Percentiles rank a stretch among this genome's conserved stretches.
Evolutionary conservation across 768 basidiomycete genomes (phyloP).

Genomic region (Grammothele lineata): DNA sequence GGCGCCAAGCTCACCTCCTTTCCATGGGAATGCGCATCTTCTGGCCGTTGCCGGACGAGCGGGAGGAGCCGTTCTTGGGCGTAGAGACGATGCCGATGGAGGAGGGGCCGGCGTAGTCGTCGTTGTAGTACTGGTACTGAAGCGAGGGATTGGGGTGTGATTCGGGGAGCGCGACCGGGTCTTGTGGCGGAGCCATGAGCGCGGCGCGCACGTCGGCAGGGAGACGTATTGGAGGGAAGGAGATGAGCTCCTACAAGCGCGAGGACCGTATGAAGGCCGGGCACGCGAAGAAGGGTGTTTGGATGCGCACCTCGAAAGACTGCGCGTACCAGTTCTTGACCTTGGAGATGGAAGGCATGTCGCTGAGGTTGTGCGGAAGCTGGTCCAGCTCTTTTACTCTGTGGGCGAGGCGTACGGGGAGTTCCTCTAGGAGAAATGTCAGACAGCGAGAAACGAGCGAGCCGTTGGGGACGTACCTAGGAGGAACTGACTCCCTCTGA

Average conservation of each 20-base stretch:
- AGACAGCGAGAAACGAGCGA: slow-evolving; percentile 3
- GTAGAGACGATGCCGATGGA: slow-evolving; percentile 17
- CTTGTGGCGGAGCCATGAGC: slow-evolving; percentile 44
- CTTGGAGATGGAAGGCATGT: slow-evolving; percentile 89
- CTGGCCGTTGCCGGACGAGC: slow-evolving; percentile 40
- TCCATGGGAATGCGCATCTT: slow-evolving; percentile 82
- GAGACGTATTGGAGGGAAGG: slow-evolving; percentile 74
- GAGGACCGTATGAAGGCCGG: not conserved
- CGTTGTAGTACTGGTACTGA: slow-evolving; percentile 38
- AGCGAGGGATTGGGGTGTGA: slow-evolving; percentile 79
- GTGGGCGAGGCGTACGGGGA: slow-evolving; percentile 93
- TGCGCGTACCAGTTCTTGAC: slow-evolving; percentile 99
- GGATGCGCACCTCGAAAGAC: slow-evolving; percentile 80
- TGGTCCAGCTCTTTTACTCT: slow-evolving; percentile 94
- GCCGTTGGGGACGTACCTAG: slow-evolving; percentile 45
- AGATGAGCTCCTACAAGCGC: slow-evolving; percentile 75
- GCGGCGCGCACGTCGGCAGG: slow-evolving; percentile 66
- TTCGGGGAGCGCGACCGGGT: slow-evolving; percentile 56
- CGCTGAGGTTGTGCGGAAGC: slow-evolving; percentile 85
- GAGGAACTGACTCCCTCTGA: slow-evolving; percentile 90
- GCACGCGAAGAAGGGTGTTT: not conserved
- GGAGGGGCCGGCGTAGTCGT: slow-evolving; percentile 17
- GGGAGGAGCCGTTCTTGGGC: slow-evolving; percentile 29
- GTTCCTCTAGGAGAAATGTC: slow-evolving; percentile 59
- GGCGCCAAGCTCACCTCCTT: slow-evolving; percentile 52